These are phyloP conservation scores for Phytopythium litorale DNA, from an alignment of 352 stramenopile species.

Conservation along the genomic window DNA sequence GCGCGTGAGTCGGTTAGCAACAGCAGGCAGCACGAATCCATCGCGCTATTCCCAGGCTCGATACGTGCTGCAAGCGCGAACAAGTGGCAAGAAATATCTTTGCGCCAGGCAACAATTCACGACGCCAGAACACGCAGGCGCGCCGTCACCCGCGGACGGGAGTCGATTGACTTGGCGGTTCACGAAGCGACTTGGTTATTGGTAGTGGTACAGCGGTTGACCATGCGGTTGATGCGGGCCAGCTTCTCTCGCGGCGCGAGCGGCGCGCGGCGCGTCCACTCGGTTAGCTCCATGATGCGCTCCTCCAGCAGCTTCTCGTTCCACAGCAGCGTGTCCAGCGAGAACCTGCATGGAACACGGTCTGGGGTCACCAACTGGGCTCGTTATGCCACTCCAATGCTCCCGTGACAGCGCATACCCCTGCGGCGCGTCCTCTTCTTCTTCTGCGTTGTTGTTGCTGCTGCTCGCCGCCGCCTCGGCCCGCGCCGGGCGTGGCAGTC, in stretches of 20 bases:
- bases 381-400: not conserved
- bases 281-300: constrained; percentile 56
- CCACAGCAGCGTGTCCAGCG: constrained; percentile 69
- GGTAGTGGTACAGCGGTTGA: constrained; percentile 50
- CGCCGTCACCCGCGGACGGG: not conserved
- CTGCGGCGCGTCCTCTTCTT: constrained; percentile 18
- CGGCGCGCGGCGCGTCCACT: constrained; percentile 51
- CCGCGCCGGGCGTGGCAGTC: constrained; percentile 19
- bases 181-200: constrained; percentile 21
- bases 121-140: not conserved
- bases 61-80: not conserved
- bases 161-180: not conserved
- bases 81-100: not conserved
- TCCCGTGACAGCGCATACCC: constrained; percentile 17
- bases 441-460: constrained; percentile 14
- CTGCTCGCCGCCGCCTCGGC: constrained; percentile 1
- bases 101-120: not conserved
- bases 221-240: constrained; percentile 61
- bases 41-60: not conserved
- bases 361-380: too few species aligned
- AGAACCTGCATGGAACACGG: constrained; percentile 37
- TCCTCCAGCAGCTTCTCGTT: constrained; percentile 58
- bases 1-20: not conserved
- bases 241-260: constrained; percentile 58
- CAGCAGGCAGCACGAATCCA: not conserved